Base-by-base conservation (phyloP, 139 green algal species). In the Dunaliella sp. region DNA sequence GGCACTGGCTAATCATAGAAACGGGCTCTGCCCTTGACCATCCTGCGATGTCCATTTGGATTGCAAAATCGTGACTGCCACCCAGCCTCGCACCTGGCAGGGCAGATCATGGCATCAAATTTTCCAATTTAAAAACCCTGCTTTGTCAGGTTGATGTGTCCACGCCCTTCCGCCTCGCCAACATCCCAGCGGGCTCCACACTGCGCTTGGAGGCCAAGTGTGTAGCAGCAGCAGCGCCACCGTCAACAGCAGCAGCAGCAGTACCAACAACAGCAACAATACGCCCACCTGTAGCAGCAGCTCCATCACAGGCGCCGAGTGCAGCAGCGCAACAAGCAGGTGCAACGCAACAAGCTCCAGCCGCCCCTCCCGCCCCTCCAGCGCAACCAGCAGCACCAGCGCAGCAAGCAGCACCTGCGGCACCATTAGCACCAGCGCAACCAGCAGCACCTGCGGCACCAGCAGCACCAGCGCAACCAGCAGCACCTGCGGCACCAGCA, bases 111-210 rank as follows among this genome's bases (percentile, higher is more conserved):
- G n/a, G n/a, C n/a, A n/a, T n/a, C n/a, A n/a, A n/a, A n/a, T n/a
- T n/a, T n/a, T n/a, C n/a, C n/a, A n/a, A n/a, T n/a, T n/a, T n/a
- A n/a, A n/a, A n/a, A n/a, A n/a, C n/a, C n/a, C n/a, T n/a, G n/a
- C n/a, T n/a, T n/a, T 21, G 36, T 33, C 35, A 38, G 35, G 36
- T 59, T 1, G 85, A 88, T 72, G 36, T 88, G 7, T 34, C 85
- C 85, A 82, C 38, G 33, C 79, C 85, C 58, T 88, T 74, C n/a
- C 85, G 85, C 78, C 85, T 88, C 33, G 85, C 85, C 79, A 88
- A 88, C 80, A 88, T 88, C 16, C 79, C 85, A 33, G 48, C 38
- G 26, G 79, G 79, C 36, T 77, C 38, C 34, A n/a, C 30, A 24
- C 58, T 88, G 48, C 48, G 74, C 74, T 79, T 34, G 74, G 30